Percentiles rank a stretch among this genome's conserved stretches.
phyloP scores from a whole-genome alignment of 1,139 yeast genomes.

The Blastobotrys arbuscula region DNA sequence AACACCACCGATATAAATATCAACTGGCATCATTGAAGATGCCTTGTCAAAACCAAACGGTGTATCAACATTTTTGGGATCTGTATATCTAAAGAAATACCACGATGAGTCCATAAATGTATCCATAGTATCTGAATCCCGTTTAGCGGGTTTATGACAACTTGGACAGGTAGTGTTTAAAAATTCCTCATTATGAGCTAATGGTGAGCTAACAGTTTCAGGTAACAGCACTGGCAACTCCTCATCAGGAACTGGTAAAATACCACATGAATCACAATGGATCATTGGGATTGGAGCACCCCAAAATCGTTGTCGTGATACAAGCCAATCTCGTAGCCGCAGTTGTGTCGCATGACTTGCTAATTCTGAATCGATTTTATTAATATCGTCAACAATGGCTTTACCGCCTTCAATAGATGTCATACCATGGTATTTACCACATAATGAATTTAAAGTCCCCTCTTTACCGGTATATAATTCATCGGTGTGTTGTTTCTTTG shows the following conservation, averaged over 20 bases:
- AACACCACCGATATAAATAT: conserved; percentile 87
- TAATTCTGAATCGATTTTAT: conserved; percentile 20
- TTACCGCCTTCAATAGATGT: conserved; percentile 47
- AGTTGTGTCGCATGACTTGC: conserved; percentile 54
- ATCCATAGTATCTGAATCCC: conserved; percentile 98
- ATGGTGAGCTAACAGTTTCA: conserved; percentile 63
- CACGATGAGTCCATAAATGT: conserved; percentile 97
- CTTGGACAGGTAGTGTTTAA: conserved; percentile 72
- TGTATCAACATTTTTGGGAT: conserved; percentile 50
- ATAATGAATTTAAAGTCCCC: conserved; percentile 49
- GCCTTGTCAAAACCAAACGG: conserved; percentile 56
- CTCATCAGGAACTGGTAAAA: conserved; percentile 82
- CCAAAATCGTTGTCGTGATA: conserved; percentile 94
- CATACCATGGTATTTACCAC: conserved; percentile 51
- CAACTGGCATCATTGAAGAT: conserved; percentile 66
- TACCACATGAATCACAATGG: conserved; percentile 80
- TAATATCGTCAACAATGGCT: conserved; percentile 43
- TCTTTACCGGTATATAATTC: conserved; percentile 46
- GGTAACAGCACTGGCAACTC: conserved; percentile 83
- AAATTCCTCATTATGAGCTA: conserved; percentile 63
- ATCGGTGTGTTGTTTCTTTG: conserved; percentile 24
- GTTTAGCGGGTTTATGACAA: conserved; percentile 66
- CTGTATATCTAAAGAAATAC: conserved; percentile 85
- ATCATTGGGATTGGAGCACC: conserved; percentile 97
- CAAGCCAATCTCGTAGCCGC: conserved; percentile 84